These are phyloP conservation scores for Magnaporthiopsis rhizophila DNA, from an alignment of 2,329 filamentous ascomycete species.

Conservation along the genomic window DNA sequence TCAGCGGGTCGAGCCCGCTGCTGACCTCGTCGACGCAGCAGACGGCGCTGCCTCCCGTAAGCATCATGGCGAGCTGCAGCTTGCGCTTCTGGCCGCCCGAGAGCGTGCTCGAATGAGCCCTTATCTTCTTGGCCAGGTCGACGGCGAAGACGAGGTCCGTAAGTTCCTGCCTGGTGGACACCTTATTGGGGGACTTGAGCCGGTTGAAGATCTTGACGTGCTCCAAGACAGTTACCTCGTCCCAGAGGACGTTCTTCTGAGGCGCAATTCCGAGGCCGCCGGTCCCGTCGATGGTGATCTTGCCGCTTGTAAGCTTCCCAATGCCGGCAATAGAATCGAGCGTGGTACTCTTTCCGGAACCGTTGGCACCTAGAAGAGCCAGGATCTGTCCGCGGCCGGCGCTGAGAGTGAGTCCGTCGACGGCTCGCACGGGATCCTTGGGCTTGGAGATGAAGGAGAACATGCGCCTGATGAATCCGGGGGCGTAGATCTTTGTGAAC, in stretches of 20 bases:
- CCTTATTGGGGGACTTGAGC: slow-evolving; percentile 58
- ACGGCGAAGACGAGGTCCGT: slow-evolving; percentile 57
- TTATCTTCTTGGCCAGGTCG: slow-evolving; percentile 67
- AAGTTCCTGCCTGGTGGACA: slow-evolving; percentile 51
- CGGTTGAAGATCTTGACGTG: slow-evolving; percentile 78
- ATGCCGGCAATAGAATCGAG: slow-evolving; percentile 81
- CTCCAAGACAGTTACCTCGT: slow-evolving; percentile 76
- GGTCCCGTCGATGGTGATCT: slow-evolving; percentile 68
- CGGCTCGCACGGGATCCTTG: slow-evolving; percentile 67
- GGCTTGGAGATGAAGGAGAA: slow-evolving; percentile 38
- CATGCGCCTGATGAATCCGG: slow-evolving; percentile 50
- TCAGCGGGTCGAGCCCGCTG: slow-evolving; percentile 79
- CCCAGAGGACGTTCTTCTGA: slow-evolving; percentile 92
- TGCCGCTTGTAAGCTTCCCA: slow-evolving; percentile 66
- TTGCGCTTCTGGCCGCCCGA: slow-evolving; percentile 92
- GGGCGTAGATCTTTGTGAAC: slow-evolving; percentile 73
- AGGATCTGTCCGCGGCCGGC: slow-evolving; percentile 75
- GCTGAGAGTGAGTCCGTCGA: slow-evolving; percentile 63
- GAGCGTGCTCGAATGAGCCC: slow-evolving; percentile 65
- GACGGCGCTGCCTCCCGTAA: slow-evolving; percentile 79
- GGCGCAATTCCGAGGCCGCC: slow-evolving; percentile 81
- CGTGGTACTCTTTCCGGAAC: slow-evolving; percentile 84
- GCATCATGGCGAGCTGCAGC: slow-evolving; percentile 89
- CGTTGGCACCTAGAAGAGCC: slow-evolving; percentile 80
- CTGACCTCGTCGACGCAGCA: slow-evolving; percentile 91